These are phyloP conservation scores for Quercus dentata DNA, from an alignment of 306 rosid genomes.

Conservation along the genomic window DNA sequence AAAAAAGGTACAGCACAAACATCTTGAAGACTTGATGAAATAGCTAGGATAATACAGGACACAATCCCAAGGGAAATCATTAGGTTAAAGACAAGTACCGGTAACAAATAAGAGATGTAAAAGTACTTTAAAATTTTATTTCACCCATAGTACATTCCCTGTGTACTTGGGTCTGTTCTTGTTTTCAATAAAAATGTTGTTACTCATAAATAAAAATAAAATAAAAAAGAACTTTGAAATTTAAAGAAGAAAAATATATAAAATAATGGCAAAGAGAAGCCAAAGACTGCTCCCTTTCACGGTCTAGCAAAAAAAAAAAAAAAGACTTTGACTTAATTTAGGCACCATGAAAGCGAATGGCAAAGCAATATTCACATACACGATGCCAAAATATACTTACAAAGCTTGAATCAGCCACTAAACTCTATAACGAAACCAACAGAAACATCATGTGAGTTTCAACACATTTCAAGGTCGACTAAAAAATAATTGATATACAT, in stretches of 20 bases:
- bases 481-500: no score
- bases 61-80: neutral
- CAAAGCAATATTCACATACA: neutral
- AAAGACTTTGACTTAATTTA: neutral
- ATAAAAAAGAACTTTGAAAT: neutral
- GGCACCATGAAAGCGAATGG: neutral
- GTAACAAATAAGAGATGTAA: neutral
- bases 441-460: slow-evolving; percentile 3
- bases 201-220: no score
- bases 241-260: neutral
- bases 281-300: neutral
- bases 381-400: neutral
- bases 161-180: no score
- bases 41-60: neutral
- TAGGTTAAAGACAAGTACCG: neutral
- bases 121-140: neutral
- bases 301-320: neutral
- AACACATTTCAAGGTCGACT: neutral
- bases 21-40: neutral
- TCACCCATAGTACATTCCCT: no score
- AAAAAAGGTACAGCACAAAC: neutral
- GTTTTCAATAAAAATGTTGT: no score
- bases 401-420: neutral
- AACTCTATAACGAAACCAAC: neutral
- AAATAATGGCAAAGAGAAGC: neutral